Percentiles rank a stretch among this genome's conserved stretches.
These are phyloP conservation scores for Tolypocladium sp. DNA, from an alignment of 2,329 filamentous ascomycete genomes.

Conservation along the genomic window DNA sequence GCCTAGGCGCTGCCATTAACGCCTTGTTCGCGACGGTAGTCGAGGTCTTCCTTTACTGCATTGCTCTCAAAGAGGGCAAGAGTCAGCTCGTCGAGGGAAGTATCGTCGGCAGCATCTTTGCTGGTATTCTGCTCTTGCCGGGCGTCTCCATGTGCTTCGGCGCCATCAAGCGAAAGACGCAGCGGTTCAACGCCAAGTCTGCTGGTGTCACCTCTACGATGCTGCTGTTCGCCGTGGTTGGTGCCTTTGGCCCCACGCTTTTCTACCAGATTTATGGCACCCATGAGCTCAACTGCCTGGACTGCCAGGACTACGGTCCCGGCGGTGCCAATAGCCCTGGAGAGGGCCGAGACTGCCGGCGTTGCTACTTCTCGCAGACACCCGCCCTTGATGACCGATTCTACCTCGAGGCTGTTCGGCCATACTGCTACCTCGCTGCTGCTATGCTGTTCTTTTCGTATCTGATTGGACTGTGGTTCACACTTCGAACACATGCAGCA, in stretches of 20 bases:
- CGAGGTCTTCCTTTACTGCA: slow-evolving; percentile 94
- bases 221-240: slow-evolving; percentile 92
- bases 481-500: slow-evolving; percentile 86
- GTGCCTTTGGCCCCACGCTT: slow-evolving; percentile 86
- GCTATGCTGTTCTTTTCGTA: slow-evolving; percentile 85
- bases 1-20: slow-evolving; percentile 90
- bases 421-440: slow-evolving; percentile 87
- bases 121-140: slow-evolving; percentile 87
- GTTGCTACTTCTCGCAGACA: slow-evolving; percentile 87
- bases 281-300: slow-evolving; percentile 83
- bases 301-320: slow-evolving; percentile 39
- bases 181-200: slow-evolving; percentile 94
- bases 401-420: slow-evolving; percentile 81
- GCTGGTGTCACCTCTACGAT: slow-evolving; percentile 97
- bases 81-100: slow-evolving; percentile 89
- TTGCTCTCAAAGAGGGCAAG: slow-evolving; percentile 88
- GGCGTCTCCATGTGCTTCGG: slow-evolving; percentile 98
- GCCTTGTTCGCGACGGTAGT: slow-evolving; percentile 97
- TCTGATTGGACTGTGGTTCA: slow-evolving; percentile 89
- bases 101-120: slow-evolving; percentile 96
- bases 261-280: slow-evolving; percentile 99
- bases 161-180: slow-evolving; percentile 94
- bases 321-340: slow-evolving; percentile 22
- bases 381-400: slow-evolving; percentile 81
- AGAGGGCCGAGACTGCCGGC: slow-evolving; percentile 65